phyloP scores from a whole-genome alignment of 352 stramenopile genomes.

The Pythium grandisporangium region DNA sequence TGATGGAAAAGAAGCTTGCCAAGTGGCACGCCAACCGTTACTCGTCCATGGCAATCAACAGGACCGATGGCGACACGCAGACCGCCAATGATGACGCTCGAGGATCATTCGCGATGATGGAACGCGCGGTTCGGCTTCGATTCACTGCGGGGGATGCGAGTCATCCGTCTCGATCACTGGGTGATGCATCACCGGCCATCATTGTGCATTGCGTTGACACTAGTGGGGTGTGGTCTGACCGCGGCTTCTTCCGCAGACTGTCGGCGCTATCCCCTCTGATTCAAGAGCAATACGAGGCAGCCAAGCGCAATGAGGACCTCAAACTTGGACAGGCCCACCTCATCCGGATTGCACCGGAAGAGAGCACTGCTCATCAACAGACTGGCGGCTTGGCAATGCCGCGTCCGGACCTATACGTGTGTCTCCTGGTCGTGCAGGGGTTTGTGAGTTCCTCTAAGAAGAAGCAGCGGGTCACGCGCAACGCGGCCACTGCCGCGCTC shows the following conservation, averaged over 20 bases:
- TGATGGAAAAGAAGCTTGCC: constrained; percentile 35
- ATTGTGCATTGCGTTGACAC: constrained; percentile 75
- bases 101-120: background rate
- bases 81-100: constrained; percentile 4
- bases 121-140: constrained; percentile 17
- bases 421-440: constrained; percentile 62
- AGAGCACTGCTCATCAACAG: no score
- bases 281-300: constrained; percentile 55
- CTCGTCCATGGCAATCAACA: constrained; percentile 27
- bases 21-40: constrained; percentile 61
- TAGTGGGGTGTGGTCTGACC: constrained; percentile 57
- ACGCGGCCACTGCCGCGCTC: constrained; percentile 13
- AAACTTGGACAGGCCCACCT: constrained; percentile 68
- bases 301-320: constrained; percentile 43
- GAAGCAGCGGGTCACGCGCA: constrained; percentile 20
- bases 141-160: constrained; percentile 60
- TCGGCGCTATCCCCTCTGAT: constrained; percentile 36
- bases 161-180: constrained; percentile 13
- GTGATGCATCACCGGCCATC: constrained; percentile 15
- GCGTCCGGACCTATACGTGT: constrained; percentile 34
- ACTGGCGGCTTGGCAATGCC: no score
- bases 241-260: constrained; percentile 65
- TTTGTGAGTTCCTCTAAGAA: constrained; percentile 24
- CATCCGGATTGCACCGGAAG: constrained; percentile 24
- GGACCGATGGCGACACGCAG: background rate